phyloP scores from a whole-genome alignment of 2,329 filamentous ascomycete genomes.

The Rhytidhysteron rufulum region DNA sequence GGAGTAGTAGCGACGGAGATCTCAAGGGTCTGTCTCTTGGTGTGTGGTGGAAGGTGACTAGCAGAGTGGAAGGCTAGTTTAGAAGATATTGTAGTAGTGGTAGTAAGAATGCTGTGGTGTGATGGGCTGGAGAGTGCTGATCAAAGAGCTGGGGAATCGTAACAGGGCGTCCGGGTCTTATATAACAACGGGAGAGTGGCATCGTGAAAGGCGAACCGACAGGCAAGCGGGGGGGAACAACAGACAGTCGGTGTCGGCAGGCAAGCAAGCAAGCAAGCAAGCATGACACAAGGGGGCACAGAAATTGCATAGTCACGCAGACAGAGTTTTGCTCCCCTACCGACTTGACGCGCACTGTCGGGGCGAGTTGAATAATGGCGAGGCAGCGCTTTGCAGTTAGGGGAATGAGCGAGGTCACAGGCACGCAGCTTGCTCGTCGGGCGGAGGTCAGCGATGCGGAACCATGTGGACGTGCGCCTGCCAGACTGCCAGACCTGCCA shows the following conservation, averaged over 20 bases:
- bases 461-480: background rate
- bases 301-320: conserved; percentile 8
- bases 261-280: background rate
- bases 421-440: conserved; percentile 13
- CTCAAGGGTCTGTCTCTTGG: background rate
- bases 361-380: background rate
- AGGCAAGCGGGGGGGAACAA: no score
- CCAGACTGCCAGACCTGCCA: no score
- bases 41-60: conserved; percentile 6
- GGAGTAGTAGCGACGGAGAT: background rate
- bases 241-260: no score
- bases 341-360: no score
- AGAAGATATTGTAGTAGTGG: no score
- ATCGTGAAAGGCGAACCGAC: no score
- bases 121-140: no score
- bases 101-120: no score
- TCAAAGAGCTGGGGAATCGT: no score
- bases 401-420: conserved; percentile 36
- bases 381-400: conserved; percentile 39
- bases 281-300: conserved; percentile 2
- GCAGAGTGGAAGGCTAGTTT: no score
- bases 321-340: conserved; percentile 5
- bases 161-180: conserved; percentile 1
- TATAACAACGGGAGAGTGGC: conserved; percentile 2
- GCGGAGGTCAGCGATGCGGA: conserved; percentile 11